Evolutionary conservation across 257 asterid genomes (phyloP).

Genomic region (Forsythia suspensa): DNA sequence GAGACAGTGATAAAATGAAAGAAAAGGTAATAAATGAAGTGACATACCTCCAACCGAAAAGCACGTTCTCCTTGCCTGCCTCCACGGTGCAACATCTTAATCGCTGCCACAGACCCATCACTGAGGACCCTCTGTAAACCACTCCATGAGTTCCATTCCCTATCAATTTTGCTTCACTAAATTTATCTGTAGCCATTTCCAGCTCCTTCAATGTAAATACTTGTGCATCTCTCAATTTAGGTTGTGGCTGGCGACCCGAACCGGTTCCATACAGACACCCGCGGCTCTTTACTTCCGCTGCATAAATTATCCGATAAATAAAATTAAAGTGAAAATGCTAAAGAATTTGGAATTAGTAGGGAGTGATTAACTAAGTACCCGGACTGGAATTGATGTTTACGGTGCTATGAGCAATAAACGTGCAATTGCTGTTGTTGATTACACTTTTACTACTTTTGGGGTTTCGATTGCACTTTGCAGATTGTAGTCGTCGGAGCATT

Average conservation of each 20-base stretch:
- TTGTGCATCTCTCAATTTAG: constrained; percentile 52
- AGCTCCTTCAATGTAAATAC: constrained; percentile 63
- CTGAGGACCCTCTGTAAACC: constrained; percentile 53
- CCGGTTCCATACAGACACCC: constrained; percentile 56
- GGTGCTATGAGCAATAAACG: constrained; percentile 60
- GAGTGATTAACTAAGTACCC: constrained; percentile 29
- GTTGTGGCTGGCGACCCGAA: constrained; percentile 25
- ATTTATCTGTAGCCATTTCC: constrained; percentile 62
- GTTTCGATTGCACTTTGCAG: constrained; percentile 23
- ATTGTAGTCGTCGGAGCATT: constrained; percentile 61
- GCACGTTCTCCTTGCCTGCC: constrained; percentile 80
- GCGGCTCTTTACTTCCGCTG: constrained; percentile 33
- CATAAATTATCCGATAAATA: too few relatives aligned
- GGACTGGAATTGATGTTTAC: constrained; percentile 49
- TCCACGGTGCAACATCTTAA: constrained; percentile 57
- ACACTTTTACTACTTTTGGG: constrained; percentile 27
- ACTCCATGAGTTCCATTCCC: constrained; percentile 47
- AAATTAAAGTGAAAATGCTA: background rate
- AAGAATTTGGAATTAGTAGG: background rate
- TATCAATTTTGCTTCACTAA: constrained; percentile 49
- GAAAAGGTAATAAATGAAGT: constrained; percentile 26
- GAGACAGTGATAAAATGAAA: background rate
- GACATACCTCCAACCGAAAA: constrained; percentile 68
- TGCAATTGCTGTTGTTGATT: constrained; percentile 40
- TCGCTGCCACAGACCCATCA: constrained; percentile 66